Percentiles rank a stretch among this genome's conserved stretches.
Evolutionary conservation across 2,329 filamentous ascomycete genomes (phyloP).

Genomic region (Neocatenulostroma microsporum): DNA sequence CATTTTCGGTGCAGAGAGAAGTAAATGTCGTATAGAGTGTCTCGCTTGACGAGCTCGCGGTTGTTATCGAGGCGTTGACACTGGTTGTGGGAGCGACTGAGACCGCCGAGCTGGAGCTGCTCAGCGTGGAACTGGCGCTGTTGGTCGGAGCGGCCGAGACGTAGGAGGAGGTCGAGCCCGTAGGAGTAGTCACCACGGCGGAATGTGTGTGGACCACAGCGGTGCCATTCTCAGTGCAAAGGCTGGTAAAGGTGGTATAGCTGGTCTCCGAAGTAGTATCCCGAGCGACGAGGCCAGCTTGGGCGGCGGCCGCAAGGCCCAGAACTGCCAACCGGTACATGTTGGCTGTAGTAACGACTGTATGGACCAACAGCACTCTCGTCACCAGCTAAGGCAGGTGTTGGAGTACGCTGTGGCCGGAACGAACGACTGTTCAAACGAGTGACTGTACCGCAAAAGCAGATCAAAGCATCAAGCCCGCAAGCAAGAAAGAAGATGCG

Average conservation of each 20-base stretch:
- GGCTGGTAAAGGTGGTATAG: constrained; percentile 4
- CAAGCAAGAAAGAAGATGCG: too few relatives aligned
- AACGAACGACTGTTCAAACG: constrained; percentile 7
- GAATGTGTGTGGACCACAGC: constrained; percentile 5
- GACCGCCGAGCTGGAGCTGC: too few relatives aligned
- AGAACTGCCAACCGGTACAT: constrained; percentile 4
- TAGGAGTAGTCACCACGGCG: background rate
- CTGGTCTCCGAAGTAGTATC: too few relatives aligned
- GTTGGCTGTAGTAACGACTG: constrained; percentile 1
- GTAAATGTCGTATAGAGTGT: constrained; percentile 5
- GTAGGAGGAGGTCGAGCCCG: too few relatives aligned
- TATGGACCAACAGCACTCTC: constrained; percentile 1
- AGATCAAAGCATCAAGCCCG: too few relatives aligned
- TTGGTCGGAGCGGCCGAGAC: too few relatives aligned
- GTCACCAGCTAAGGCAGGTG: constrained; percentile 2
- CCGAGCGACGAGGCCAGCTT: too few relatives aligned
- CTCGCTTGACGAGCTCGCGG: background rate
- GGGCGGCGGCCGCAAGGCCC: constrained; percentile 2
- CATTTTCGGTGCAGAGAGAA: constrained; percentile 4
- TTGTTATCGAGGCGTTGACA: background rate
- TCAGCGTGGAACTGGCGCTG: too few relatives aligned
- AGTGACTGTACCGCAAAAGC: constrained; percentile 4
- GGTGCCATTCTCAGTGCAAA: constrained; percentile 6
- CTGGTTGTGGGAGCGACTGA: background rate
- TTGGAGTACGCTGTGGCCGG: constrained; percentile 1